These are phyloP conservation scores for Pestalotiopsis sp. DNA, from an alignment of 2,329 filamentous ascomycete species.

Conservation along the genomic window DNA sequence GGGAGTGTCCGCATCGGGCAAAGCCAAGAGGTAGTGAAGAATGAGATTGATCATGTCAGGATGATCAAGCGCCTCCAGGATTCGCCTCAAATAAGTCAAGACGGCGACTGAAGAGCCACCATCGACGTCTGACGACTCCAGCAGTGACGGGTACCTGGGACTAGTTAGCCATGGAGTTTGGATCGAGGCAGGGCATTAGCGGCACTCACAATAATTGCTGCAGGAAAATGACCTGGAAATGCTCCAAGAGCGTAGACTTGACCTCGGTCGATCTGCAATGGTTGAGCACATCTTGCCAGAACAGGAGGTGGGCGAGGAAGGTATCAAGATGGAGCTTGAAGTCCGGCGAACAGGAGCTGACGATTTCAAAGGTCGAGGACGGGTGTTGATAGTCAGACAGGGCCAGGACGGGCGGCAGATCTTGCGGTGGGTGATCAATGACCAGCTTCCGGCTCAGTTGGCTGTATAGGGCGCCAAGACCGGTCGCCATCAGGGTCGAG, in stretches of 20 bases:
- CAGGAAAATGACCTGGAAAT: conserved; percentile 95
- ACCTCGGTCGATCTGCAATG: conserved; percentile 92
- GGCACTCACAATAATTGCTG: conserved; percentile 81
- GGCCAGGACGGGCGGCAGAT: conserved; percentile 80
- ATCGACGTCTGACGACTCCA: conserved; percentile 96
- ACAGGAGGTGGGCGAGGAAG: conserved; percentile 91
- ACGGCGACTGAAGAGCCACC: conserved; percentile 96
- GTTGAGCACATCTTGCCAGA: conserved; percentile 98
- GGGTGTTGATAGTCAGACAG: conserved; percentile 87
- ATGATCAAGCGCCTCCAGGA: conserved; percentile 89
- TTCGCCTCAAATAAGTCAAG: conserved; percentile 86
- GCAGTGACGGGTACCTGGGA: conserved; percentile 82
- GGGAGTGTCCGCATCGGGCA: conserved; percentile 60
- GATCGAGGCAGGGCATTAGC: not conserved
- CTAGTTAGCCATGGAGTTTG: conserved; percentile 13
- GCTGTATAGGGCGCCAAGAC: conserved; percentile 75
- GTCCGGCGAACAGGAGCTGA: conserved; percentile 72
- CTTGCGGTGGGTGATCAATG: conserved; percentile 73
- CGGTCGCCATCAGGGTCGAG: conserved; percentile 95
- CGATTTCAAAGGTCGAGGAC: conserved; percentile 68
- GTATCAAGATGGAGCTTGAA: conserved; percentile 88
- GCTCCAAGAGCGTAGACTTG: conserved; percentile 88
- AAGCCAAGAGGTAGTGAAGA: conserved; percentile 84
- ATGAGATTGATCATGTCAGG: conserved; percentile 94
- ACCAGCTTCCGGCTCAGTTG: conserved; percentile 76